Evolutionary conservation across 2,329 filamentous ascomycete species (phyloP).

Genomic region (Pezicula radicicola): DNA sequence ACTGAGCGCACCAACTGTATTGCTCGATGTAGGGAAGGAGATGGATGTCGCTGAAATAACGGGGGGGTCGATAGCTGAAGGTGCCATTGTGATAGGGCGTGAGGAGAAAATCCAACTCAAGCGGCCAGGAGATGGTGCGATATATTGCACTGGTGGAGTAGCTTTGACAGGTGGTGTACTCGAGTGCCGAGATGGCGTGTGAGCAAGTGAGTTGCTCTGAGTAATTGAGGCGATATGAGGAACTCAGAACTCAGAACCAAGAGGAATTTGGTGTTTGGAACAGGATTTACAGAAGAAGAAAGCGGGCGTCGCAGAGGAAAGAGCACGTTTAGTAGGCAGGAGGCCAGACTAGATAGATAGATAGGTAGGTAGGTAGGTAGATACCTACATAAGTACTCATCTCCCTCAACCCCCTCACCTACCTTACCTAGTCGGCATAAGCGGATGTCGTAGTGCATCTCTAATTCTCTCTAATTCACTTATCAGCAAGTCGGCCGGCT

Average conservation of each 20-base stretch:
- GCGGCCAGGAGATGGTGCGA: too few species aligned
- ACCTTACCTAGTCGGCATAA: not conserved
- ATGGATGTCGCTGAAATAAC: conserved; percentile 25
- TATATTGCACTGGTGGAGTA: too few species aligned
- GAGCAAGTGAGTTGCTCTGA: too few species aligned
- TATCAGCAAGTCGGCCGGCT: too few species aligned
- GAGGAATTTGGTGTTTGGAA: too few species aligned
- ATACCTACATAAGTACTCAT: too few species aligned
- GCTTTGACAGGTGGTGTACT: not conserved
- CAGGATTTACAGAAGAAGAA: conserved; percentile 6
- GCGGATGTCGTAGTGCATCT: not conserved
- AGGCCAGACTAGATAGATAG: not conserved
- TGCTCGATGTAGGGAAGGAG: conserved; percentile 35
- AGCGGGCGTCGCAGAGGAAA: conserved; percentile 13
- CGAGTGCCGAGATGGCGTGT: too few species aligned
- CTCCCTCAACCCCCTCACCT: too few species aligned
- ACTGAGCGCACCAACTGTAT: conserved; percentile 53
- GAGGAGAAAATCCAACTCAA: too few species aligned
- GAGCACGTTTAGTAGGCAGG: too few species aligned
- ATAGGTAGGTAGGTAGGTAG: conserved; percentile 4
- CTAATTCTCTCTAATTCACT: not conserved
- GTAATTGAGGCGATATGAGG: too few species aligned
- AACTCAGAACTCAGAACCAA: too few species aligned
- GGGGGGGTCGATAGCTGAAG: conserved; percentile 14
- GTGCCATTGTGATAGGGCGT: conserved; percentile 5